A percentile compares a stretch with the other conserved stretches of the same genome.
phyloP scores from a whole-genome alignment of 2,329 filamentous ascomycete genomes.

The Fusarium sp. region DNA sequence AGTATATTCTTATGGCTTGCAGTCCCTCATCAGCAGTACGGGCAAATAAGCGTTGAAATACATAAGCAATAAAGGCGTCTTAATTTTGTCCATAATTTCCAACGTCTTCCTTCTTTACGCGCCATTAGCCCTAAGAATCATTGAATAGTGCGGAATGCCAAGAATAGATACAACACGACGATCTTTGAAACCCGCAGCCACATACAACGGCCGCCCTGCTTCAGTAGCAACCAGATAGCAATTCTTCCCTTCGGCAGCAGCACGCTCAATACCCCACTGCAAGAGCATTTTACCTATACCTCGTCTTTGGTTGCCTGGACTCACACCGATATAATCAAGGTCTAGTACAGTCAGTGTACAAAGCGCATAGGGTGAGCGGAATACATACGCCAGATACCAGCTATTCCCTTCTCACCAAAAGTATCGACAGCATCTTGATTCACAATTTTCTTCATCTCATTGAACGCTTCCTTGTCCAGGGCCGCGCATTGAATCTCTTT shows the following conservation, averaged over 20 bases:
- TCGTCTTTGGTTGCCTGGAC: conserved; percentile 6
- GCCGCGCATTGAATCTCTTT: background rate
- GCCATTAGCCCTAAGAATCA: background rate
- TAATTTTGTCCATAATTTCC: rapidly evolving
- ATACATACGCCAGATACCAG: conserved; percentile 16
- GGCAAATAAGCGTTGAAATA: too few species aligned
- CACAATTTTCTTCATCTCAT: conserved; percentile 9
- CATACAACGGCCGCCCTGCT: conserved; percentile 10
- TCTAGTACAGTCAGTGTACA: background rate
- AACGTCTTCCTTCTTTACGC: rapidly evolving
- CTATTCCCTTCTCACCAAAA: conserved; percentile 6
- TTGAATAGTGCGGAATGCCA: conserved; percentile 17
- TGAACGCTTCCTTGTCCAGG: conserved; percentile 4
- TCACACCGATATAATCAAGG: conserved; percentile 22
- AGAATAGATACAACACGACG: conserved; percentile 2
- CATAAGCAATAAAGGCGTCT: background rate
- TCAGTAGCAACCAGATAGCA: conserved; percentile 19
- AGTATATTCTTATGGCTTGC: too few species aligned
- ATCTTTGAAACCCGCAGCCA: conserved; percentile 8
- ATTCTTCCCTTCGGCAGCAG: background rate
- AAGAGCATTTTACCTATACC: conserved; percentile 14
- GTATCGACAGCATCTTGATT: conserved; percentile 9
- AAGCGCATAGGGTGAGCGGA: rapidly evolving
- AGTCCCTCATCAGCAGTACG: too few species aligned
- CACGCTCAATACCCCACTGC: background rate